Evolutionary conservation across 2,329 filamentous ascomycete species (phyloP), one percentile per base, ranked within the genome.

Genomic region (Neofusicoccum parvum): DNA sequence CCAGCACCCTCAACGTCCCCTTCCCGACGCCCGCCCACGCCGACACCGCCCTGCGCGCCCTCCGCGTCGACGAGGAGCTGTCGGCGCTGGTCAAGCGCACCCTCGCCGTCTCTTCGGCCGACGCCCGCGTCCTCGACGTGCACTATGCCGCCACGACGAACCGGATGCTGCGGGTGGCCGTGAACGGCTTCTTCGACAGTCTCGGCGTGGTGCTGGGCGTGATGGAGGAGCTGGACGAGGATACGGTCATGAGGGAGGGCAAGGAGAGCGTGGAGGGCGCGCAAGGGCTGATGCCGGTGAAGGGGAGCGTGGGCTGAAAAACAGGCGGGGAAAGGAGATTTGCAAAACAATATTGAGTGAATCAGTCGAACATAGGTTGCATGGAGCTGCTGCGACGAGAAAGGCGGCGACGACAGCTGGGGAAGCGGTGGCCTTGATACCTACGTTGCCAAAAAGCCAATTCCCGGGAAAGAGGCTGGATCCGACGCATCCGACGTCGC

Each of bases 101-200:
- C 1, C 90, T 97, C 69, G 82, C 84, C 46, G 82, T 92, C 58
- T 78, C 73, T 27, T 67, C 70, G 3, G 63, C 65, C 6, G 39
- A 46, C 48, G 64, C 67, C 37, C 41, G n/a, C 32, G 15, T 34
- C 6, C 82, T 98, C 56, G 83, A 85, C 67, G 90, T 92, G 10
- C 86, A 90, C 67, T 98, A 98, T 80, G 86, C 85, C 64, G 95
- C 95, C 1, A 92, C 92, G 0, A 98, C 95, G 20, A 97, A 97
- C 76, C 90, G 95, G 70, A 98, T 98, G 94, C 85, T 99, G 66
- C 89, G 95, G 50, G 95, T 99, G 2, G 92, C 94, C 3, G 94
- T 97, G 65, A 98, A 98, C 80, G 92, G 93, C 10, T 97, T 97
- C 78, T 93, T 98, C 84, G 94, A 98, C 73, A 96, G 90, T 71